A percentile compares a stretch with the other conserved stretches of the same genome.
Conservation (phyloP, 768 basidiomycete genomes). For the Lactarius trivialis region DNA sequence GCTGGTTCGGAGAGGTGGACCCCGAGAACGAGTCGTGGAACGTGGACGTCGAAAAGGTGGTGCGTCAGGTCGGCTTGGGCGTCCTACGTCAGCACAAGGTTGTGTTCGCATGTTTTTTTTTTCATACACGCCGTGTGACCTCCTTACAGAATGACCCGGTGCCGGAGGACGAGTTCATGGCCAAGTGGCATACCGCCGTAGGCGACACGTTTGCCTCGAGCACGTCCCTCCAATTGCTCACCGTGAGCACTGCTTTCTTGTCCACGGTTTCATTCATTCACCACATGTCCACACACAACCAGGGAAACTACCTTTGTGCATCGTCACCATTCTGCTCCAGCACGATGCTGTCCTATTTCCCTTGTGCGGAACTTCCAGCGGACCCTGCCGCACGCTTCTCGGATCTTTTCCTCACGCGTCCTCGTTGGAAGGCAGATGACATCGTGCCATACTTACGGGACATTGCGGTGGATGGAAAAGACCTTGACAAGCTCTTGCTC, state of each 20-base stretch:
- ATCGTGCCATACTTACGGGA: conserved; percentile 78
- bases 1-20: conserved; percentile 68
- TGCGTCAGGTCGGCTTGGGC: conserved; percentile 73
- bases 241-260: conserved; percentile 39
- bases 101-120: neutral
- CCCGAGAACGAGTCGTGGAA: conserved; percentile 44
- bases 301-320: conserved; percentile 71
- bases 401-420: conserved; percentile 78
- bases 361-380: conserved; percentile 62
- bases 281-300: neutral
- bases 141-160: conserved; percentile 51
- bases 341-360: conserved; percentile 61
- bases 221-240: conserved; percentile 62
- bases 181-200: conserved; percentile 63
- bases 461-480: conserved; percentile 78
- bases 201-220: conserved; percentile 68
- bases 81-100: conserved; percentile 61
- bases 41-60: conserved; percentile 53
- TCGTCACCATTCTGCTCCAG: conserved; percentile 33
- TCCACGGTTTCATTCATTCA: neutral
- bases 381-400: conserved; percentile 78
- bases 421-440: conserved; percentile 72
- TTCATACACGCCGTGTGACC: neutral
- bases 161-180: conserved; percentile 46
- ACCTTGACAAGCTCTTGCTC: conserved; percentile 78